Base-by-base conservation (phyloP, 176 grass and related monocot species). In the Bromus sterilis region DNA sequence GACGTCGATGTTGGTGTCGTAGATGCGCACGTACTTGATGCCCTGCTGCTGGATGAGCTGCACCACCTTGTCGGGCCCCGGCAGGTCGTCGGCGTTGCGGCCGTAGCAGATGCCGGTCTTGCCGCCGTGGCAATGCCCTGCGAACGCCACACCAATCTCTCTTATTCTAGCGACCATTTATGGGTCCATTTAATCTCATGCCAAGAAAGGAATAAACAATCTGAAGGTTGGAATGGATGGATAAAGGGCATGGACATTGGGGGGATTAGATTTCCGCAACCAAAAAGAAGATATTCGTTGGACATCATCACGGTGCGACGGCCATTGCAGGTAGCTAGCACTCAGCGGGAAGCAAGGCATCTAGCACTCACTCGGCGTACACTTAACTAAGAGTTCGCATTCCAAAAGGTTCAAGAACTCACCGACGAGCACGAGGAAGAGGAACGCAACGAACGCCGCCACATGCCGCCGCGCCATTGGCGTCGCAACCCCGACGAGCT, bases 51-150 rank as follows among this genome's bases (percentile, higher is more conserved):
- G 84, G 58, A 95, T 37, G 39, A 99, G 84, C 80, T 93, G 96
- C 39, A 77, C 93, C 23, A 85, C 93, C 64, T 93, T 99, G 89
- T 95, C 96, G 2, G 93, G 85, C 34, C 87, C 85, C 76, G 96
- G 96, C 33, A 99, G 85, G 89, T 99, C 96, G 58, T 99, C 96
- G 2, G 96, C 93, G 80, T 91, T 99, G 41, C 96, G 91, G 12
- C 96, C 93, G 86, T 95, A 99, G 74, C 93, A 99, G 74, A 95
- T 60, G 37, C 96, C 96, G 46, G 95, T 85, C 75, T 99, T 99
- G 78, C 90, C 83, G 61, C 93, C 80, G 56, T 55, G 56, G 73
- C 89, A 85, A 41, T 77, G 64, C 62, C 83, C 96, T 99, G 91
- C 56, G 41, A 70, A 81, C 42, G 51, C 33, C 33, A 61, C 57